These are phyloP conservation scores for Acacia melanoxylon DNA, from an alignment of 306 rosid species.

Conservation along the genomic window DNA sequence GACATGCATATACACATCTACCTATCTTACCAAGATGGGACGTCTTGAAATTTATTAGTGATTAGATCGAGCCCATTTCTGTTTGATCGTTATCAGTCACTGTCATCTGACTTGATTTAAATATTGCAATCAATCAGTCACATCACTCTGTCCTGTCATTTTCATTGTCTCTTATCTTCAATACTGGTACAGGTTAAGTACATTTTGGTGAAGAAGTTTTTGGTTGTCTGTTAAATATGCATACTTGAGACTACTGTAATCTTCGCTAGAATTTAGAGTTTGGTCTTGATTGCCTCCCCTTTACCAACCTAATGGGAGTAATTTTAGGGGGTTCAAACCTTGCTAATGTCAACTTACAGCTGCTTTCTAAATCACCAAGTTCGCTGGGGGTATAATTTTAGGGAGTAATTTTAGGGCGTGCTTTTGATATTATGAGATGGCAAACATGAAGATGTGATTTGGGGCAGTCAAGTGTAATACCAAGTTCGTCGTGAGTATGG, in stretches of 20 bases:
- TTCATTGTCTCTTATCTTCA: conserved; percentile 7
- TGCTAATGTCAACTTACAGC: neutral
- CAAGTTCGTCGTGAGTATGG: neutral
- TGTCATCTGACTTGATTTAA: conserved; percentile 8
- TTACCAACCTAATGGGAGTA: neutral
- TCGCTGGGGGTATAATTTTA: neutral
- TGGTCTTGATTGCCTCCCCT: neutral
- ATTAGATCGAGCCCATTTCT: too few species aligned
- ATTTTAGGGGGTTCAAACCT: neutral
- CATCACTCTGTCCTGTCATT: neutral
- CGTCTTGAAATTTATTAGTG: neutral
- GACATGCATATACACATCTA: conserved; percentile 1
- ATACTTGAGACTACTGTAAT: neutral
- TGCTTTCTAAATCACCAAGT: neutral
- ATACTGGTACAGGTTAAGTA: neutral
- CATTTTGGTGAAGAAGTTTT: neutral
- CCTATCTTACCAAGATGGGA: neutral
- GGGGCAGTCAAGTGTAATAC: neutral
- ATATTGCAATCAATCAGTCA: neutral
- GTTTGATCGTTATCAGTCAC: conserved; percentile 14
- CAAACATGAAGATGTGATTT: neutral
- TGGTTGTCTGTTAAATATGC: neutral
- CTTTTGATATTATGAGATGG: neutral
- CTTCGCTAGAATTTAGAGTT: conserved; percentile 8
- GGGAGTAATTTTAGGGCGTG: neutral